Conservation (phyloP, 192 early-diverging fungal genomes). For the Linderina pennispora region DNA sequence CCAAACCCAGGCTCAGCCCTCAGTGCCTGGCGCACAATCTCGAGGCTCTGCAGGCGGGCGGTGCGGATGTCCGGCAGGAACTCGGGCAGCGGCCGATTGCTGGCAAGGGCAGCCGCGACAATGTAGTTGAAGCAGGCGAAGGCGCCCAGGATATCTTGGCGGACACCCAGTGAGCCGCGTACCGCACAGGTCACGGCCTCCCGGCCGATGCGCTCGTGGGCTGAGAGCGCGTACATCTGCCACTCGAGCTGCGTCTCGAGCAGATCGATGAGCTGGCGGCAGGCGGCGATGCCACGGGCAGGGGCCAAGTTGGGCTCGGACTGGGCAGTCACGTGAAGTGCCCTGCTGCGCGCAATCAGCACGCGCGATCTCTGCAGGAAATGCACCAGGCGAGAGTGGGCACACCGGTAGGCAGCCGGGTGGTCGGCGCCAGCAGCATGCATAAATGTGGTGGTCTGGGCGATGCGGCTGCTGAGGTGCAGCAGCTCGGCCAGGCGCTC, state of each 20-base stretch:
- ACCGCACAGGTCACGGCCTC: no score
- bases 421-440: conserved; percentile 31
- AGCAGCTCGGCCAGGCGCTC: conserved; percentile 19
- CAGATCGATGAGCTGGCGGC: conserved; percentile 17
- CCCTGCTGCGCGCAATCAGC: conserved; percentile 1
- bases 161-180: no score
- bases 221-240: conserved; percentile 36
- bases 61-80: conserved; percentile 35
- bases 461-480: conserved; percentile 21
- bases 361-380: conserved; percentile 13
- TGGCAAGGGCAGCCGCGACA: conserved; percentile 12
- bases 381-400: no score
- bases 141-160: conserved; percentile 35
- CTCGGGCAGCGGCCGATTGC: conserved; percentile 13
- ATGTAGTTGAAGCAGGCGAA: conserved; percentile 28
- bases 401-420: no score
- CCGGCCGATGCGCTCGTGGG: no score
- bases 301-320: conserved; percentile 38
- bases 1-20: conserved; percentile 17
- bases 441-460: conserved; percentile 36
- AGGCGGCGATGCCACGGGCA: conserved; percentile 14
- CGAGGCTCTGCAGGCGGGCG: conserved; percentile 17
- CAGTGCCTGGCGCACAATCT: conserved; percentile 14
- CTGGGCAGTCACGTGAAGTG: conserved; percentile 10
- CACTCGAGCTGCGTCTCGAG: conserved; percentile 41